Evolutionary conservation across 441 rosid genomes (phyloP), one percentile per base, ranked within the genome.

Genomic region (Pelargonium myrrhifolium): DNA sequence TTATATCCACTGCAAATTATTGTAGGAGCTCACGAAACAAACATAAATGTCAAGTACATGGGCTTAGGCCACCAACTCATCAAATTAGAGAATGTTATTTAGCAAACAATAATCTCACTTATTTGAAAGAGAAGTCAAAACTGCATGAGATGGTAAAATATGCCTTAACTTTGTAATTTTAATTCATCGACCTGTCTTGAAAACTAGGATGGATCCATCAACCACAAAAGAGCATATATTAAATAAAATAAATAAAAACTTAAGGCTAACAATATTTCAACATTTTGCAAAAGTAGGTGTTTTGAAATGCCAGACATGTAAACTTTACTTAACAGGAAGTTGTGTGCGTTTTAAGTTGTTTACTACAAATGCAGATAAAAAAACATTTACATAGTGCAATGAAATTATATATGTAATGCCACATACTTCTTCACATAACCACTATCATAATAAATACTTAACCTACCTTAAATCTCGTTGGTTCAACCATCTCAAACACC

Each of bases 401-500:
- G 31, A 28, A 28, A 24, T 1, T 24, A 24, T 24, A 24, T 28
- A 3, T 28, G 35, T 31, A 31, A 31, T 7, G 1, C 37, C 37
- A 31, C 37, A 9, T 51, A 14, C 1, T 6, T 49, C 56, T 49
- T 49, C 56, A 4, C 1, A 39, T 64, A 39, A 64, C 20, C 28
- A 24, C 15, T 58, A 60, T 45, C 28, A n/a, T 60, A 58, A 7
- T 1, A 3, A 9, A 14, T 22, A 17, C 43, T 42, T 0, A 10
- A 9, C 62, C 6, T 70, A 80, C 92, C 82, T 87, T 85, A 59
- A 87, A 81, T 66, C 71, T 84, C 11, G 67, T 65, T 20, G 79
- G 77, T 63, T 82, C 79, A 67, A 78, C 73, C 77, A 87, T 72
- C 64, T 83, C 81, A 72, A 83, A 87, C 53, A 82, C 80, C 35